Base-by-base conservation (phyloP, 805 yeast genomes). In the Saccharomycopsis sp. region DNA sequence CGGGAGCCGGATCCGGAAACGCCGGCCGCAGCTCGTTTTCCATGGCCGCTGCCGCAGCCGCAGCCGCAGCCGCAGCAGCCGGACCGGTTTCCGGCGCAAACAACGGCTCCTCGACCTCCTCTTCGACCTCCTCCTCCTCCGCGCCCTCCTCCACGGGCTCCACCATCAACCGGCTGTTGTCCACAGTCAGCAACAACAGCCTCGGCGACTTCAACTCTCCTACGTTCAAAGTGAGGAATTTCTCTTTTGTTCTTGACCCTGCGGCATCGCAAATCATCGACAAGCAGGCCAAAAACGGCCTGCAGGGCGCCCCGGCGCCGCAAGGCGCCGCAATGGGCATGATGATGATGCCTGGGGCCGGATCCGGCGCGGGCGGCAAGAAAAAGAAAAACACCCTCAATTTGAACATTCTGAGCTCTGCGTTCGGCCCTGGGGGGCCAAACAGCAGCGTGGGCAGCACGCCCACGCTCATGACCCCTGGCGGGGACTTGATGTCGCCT, bases 71-170 rank as follows among this genome's bases (percentile, higher is more conserved):
- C 7, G 48, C 48, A 9, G 48, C 12, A n/a, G n/a, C n/a, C n/a
- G n/a, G n/a, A n/a, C n/a, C n/a, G 48, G 37, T 44, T 44, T 34
- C 23, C n/a, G 29, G 24, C 44, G 34, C 29, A 2, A 37, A 44
- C 44, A 37, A 37, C 50, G 20, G 37, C 24, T 52, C 55, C 29
- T 44, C 41, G 20, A 52, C 55, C 16, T 52, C 55, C 24, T 52
- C 55, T 21, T 37, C 55, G 9, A 40, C 55, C 24, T 52, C 55
- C 21, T 24, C 29, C 14, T 52, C 55, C 24, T 52, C 55, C 18
- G 41, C 23, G 5, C 41, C 54, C 7, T 52, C 24, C 15, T 40
- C 48, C 21, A 44, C 48, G 8, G 48, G 48, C 21, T n/a, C 21
- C 20, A 16, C 48, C 21, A 29, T 29, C 37, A 29, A 29, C 12